Evolutionary conservation across 768 basidiomycete species (phyloP).

Genomic region (Rhodotorula paludigena): DNA sequence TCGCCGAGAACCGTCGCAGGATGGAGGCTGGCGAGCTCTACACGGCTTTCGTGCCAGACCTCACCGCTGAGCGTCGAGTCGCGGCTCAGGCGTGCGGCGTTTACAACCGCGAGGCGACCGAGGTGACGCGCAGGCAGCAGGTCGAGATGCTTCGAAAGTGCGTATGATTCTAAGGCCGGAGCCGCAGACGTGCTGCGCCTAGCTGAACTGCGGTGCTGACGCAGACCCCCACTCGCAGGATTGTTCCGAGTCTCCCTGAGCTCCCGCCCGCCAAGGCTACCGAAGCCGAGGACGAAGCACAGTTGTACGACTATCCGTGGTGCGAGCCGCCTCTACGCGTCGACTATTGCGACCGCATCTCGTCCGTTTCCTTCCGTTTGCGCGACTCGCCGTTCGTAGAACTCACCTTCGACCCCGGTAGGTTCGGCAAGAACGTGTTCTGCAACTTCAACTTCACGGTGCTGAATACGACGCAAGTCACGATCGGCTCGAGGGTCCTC

Average conservation of each 20-base stretch:
- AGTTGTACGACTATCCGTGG: conserved; percentile 15
- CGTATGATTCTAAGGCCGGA: neutral
- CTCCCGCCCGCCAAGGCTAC: conserved; percentile 11
- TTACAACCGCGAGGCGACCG: conserved; percentile 18
- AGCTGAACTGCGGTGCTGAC: too few species aligned
- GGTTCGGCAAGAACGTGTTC: neutral
- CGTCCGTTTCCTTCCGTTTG: neutral
- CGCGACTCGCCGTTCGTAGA: neutral
- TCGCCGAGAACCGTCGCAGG: conserved; percentile 16
- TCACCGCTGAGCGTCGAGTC: conserved; percentile 6
- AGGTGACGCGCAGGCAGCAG: conserved; percentile 23
- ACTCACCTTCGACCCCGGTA: too few species aligned
- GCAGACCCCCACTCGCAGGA: neutral
- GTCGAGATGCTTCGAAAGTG: conserved; percentile 25
- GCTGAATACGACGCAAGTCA: conserved; percentile 39
- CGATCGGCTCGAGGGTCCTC: conserved; percentile 45
- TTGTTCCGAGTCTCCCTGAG: conserved; percentile 12
- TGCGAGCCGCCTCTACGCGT: conserved; percentile 26
- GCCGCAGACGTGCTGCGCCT: too few species aligned
- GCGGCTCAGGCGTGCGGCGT: conserved; percentile 10
- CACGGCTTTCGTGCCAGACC: conserved; percentile 29
- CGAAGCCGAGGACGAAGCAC: conserved; percentile 25
- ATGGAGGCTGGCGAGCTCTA: conserved; percentile 25
- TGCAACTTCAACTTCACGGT: conserved; percentile 25
- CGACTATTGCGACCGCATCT: conserved; percentile 29